Evolutionary conservation across 345 rosid genomes (phyloP).

Genomic region (Theobroma cacao): DNA sequence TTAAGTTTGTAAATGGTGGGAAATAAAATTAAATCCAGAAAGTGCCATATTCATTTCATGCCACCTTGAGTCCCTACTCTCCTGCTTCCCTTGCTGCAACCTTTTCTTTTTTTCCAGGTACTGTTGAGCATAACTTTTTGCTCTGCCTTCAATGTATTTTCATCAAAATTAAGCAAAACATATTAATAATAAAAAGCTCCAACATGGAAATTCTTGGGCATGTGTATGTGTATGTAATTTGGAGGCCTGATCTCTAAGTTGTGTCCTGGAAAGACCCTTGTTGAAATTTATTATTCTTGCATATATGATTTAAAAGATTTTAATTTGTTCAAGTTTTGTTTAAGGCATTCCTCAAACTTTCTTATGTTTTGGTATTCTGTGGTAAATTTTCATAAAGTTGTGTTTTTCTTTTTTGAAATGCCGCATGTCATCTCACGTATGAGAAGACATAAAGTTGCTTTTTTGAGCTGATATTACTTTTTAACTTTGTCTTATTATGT

Average conservation of each 20-base stretch:
- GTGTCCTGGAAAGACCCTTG: neutral
- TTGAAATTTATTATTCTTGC: neutral
- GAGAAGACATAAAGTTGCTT: neutral
- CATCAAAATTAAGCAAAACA: neutral
- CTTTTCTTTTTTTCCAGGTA: neutral
- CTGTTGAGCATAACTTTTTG: neutral
- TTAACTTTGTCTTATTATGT: neutral
- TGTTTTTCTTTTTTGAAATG: constrained; percentile 30
- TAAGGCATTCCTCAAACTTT: neutral
- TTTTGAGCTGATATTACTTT: neutral
- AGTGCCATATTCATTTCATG: neutral
- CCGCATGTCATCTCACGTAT: too few relatives aligned
- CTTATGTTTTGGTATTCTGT: neutral
- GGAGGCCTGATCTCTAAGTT: neutral
- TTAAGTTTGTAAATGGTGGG: neutral
- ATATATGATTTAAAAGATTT: neutral
- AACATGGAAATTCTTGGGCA: neutral
- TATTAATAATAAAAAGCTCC: neutral
- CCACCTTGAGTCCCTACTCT: neutral
- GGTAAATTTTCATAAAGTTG: constrained; percentile 79
- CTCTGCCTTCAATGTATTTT: neutral
- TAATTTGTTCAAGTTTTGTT: neutral
- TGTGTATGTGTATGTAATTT: neutral
- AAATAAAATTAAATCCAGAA: neutral
- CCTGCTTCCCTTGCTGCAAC: neutral